These are phyloP conservation scores for Cryomyces minteri DNA, from an alignment of 495 filamentous ascomycete genomes.

Conservation along the genomic window DNA sequence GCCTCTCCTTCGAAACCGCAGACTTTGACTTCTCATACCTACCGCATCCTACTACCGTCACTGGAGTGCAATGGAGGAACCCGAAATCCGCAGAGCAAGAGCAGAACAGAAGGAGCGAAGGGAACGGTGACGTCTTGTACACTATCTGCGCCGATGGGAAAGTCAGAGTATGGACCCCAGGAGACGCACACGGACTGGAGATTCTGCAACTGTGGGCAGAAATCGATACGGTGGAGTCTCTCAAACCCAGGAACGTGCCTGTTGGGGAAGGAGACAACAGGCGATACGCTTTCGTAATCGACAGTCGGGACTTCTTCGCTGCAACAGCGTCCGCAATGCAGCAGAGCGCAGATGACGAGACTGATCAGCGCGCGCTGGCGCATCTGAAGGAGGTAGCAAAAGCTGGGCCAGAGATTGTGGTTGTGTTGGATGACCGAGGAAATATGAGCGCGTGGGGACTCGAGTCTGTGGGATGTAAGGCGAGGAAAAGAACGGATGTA, in stretches of 20 bases:
- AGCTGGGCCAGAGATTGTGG: conserved; percentile 67
- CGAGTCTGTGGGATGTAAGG: conserved; percentile 70
- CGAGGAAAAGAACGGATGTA: conserved; percentile 44
- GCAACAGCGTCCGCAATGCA: conserved; percentile 64
- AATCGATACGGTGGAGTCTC: conserved; percentile 57
- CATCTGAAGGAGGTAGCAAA: conserved; percentile 80
- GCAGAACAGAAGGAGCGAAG: conserved; percentile 27
- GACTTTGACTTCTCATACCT: conserved; percentile 80
- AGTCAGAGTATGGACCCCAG: conserved; percentile 67
- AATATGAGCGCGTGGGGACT: conserved; percentile 90
- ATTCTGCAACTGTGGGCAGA: conserved; percentile 64
- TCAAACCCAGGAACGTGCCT: conserved; percentile 37
- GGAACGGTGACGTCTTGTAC: conserved; percentile 54
- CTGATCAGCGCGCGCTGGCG: conserved; percentile 51
- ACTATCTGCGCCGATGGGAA: conserved; percentile 75
- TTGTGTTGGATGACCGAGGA: conserved; percentile 68
- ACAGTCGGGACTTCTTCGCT: conserved; percentile 59
- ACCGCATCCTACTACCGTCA: conserved; percentile 61
- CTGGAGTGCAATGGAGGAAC: conserved; percentile 67
- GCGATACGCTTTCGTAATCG: conserved; percentile 67
- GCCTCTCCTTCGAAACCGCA: conserved; percentile 58
- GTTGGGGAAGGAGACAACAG: conserved; percentile 17
- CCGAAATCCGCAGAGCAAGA: conserved; percentile 59
- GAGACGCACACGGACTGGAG: conserved; percentile 52
- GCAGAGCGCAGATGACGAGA: conserved; percentile 33